These are phyloP conservation scores for Leccinum boreale DNA, from an alignment of 768 basidiomycete genomes.

Conservation along the genomic window DNA sequence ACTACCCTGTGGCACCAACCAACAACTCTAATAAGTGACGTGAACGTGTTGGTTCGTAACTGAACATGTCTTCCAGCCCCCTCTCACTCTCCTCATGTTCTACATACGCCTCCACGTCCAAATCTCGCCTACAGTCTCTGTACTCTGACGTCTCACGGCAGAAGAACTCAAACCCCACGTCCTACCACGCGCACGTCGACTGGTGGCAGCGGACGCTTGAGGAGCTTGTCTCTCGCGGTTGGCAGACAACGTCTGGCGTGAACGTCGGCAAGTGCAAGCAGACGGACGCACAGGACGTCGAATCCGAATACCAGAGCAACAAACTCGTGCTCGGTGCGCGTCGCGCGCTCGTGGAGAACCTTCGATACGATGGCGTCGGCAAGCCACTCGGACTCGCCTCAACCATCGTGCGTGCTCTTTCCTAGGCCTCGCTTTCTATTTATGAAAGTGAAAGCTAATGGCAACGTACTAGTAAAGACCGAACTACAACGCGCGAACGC, in stretches of 20 bases:
- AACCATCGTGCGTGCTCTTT: slow-evolving; percentile 60
- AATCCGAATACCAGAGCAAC: slow-evolving; percentile 33
- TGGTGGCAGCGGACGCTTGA: slow-evolving; percentile 85
- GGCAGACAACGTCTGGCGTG: slow-evolving; percentile 37
- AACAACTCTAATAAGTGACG: not conserved
- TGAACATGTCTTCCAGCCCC: slow-evolving; percentile 18
- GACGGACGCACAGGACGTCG: slow-evolving; percentile 3
- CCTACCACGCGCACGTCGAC: slow-evolving; percentile 74
- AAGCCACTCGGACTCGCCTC: slow-evolving; percentile 71
- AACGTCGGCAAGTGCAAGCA: slow-evolving; percentile 7
- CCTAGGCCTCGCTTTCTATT: not conserved
- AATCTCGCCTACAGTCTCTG: slow-evolving; percentile 65
- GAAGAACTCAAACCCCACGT: slow-evolving; percentile 78
- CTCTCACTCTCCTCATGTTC: slow-evolving; percentile 22
- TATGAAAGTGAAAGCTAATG: slow-evolving; percentile 19
- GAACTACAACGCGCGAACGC: slow-evolving; percentile 51
- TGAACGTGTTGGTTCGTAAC: not conserved
- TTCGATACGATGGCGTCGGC: slow-evolving; percentile 66
- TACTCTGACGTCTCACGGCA: slow-evolving; percentile 88
- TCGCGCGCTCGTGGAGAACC: slow-evolving; percentile 50
- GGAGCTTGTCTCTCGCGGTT: slow-evolving; percentile 53
- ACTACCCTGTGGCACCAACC: not conserved
- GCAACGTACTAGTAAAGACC: slow-evolving; percentile 56
- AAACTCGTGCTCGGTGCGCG: slow-evolving; percentile 60
- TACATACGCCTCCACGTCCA: slow-evolving; percentile 29